phyloP scores from a whole-genome alignment of 148 eudicot species.

The Pouteria glomerata region DNA sequence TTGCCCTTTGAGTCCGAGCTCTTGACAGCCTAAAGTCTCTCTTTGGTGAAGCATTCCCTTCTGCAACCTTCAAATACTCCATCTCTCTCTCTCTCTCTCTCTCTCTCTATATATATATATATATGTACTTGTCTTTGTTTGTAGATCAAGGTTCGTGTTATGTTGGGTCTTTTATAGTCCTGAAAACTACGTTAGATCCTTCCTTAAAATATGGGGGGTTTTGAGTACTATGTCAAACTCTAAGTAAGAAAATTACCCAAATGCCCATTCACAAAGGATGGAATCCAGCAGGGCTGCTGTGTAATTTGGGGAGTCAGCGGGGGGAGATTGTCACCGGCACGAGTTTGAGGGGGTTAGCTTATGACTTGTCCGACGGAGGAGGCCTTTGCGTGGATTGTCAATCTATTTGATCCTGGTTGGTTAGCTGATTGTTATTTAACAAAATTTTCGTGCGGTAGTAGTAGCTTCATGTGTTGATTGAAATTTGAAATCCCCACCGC shows the following conservation, averaged over 20 bases:
- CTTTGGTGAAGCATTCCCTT: conserved; percentile 19
- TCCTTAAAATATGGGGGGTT: neutral
- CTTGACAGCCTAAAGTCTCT: conserved; percentile 21
- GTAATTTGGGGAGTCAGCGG: neutral
- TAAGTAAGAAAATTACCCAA: too few relatives aligned
- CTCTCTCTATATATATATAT: too few relatives aligned
- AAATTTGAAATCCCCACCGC: neutral
- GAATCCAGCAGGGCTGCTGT: neutral
- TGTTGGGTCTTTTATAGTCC: neutral
- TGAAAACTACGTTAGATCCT: neutral
- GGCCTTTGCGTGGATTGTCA: conserved; percentile 1
- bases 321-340: neutral
- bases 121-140: neutral
- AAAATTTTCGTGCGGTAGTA: too few relatives aligned
- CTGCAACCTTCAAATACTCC: conserved; percentile 21
- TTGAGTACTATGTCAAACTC: neutral
- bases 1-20: conserved; percentile 18
- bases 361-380: neutral
- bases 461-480: too few relatives aligned
- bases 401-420: neutral
- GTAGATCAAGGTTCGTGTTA: neutral
- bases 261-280: neutral
- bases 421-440: too few relatives aligned
- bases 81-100: conserved; percentile 11
- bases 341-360: neutral